These are phyloP conservation scores for Circinella minor DNA, from an alignment of 371 early-diverging fungal genomes.

Conservation along the genomic window DNA sequence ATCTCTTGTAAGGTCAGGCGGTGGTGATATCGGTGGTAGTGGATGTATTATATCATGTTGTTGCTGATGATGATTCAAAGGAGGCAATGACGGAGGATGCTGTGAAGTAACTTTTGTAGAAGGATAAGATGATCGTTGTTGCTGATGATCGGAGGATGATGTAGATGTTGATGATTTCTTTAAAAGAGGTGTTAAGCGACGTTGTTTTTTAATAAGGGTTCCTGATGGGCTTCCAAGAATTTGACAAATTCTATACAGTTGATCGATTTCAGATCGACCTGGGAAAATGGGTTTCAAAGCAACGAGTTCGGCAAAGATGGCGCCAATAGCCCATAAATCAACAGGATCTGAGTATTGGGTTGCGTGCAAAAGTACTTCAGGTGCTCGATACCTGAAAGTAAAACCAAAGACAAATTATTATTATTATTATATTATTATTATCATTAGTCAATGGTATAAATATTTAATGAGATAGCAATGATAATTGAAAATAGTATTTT, in stretches of 20 bases:
- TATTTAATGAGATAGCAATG: neutral
- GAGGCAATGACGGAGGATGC: neutral
- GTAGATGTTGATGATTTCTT: conserved; percentile 10
- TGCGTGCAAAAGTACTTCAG: conserved; percentile 92
- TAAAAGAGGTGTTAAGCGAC: conserved; percentile 19
- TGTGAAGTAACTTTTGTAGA: neutral
- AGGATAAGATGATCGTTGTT: neutral
- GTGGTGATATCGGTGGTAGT: neutral
- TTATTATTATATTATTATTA: neutral
- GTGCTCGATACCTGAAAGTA: conserved; percentile 90
- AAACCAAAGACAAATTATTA: neutral
- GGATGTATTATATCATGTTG: conserved; percentile 5
- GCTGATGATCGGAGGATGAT: neutral
- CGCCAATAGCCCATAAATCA: conserved; percentile 98
- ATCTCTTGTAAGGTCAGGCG: conserved; percentile 51
- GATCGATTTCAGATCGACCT: conserved; percentile 91
- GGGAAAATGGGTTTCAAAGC: conserved; percentile 90
- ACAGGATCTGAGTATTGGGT: conserved; percentile 90
- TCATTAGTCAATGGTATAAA: neutral
- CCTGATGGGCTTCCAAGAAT: conserved; percentile 60
- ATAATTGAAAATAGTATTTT: neutral
- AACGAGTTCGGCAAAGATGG: conserved; percentile 90
- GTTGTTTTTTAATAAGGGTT: conserved; percentile 6
- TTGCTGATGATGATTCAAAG: conserved; percentile 2
- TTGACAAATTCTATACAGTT: conserved; percentile 76